Evolutionary conservation across 2,329 filamentous ascomycete species (phyloP), one percentile per base, ranked within the genome.

Genomic region (Corniculantispora saksenae): DNA sequence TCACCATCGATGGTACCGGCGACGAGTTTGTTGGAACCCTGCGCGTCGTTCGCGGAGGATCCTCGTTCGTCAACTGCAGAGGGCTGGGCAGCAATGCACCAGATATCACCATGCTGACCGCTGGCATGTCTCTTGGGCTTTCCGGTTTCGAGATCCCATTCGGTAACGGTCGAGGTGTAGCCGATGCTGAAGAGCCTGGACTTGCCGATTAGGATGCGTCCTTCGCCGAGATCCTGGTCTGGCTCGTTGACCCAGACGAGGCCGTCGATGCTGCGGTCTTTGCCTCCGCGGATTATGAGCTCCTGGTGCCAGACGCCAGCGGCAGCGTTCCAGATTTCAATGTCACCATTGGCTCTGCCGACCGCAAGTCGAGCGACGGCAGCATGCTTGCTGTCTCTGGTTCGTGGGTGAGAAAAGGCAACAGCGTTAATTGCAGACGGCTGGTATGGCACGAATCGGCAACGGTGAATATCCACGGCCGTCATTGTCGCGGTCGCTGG

Each of bases 271-370:
- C 91, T 96, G 69, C 93, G 86, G 71, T 93, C 91, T 72, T 91
- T 89, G 58, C 93, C 93, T 68, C 94, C 94, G 43, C 87, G 86
- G 59, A 98, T 89, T 67, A 94, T 88, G 47, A 88, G 89, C 81
- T 99, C 95, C 76, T 98, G 95, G 69, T 93, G 86, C 95, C 95
- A 99, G 67, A 84, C 82, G 19, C 92, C 92, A 69, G 86, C 87
- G 62, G 89, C 81, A 3, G 94, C 93, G 77, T 97, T 97, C 95
- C 95, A 99, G 69, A 99, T 93, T 80, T 99, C 95, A 71, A 99
- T 95, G 74, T 97, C 92, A 71, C 95, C 95, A 76, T 98, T 97
- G 66, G 92, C 91, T 70, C 95, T 90, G 66, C 95, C 95, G 72
- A 99, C 86, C 2, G 95, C 95, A 63, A 98, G 86, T 70, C 93